phyloP scores from a whole-genome alignment of 306 rosid genomes.

The Cicer pinnatifidum region DNA sequence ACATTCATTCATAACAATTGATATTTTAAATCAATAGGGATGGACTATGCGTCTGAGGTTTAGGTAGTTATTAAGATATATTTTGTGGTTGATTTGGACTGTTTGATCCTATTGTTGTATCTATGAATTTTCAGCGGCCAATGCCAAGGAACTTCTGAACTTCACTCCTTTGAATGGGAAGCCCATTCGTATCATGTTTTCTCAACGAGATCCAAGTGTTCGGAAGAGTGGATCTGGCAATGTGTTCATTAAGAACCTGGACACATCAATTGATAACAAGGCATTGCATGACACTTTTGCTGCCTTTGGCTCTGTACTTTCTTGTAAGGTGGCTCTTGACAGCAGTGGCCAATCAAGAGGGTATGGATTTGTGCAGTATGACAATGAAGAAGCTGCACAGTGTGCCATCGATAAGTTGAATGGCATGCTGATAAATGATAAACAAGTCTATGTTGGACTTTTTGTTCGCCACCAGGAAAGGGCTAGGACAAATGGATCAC shows the following conservation, averaged over 20 bases:
- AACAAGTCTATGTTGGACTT: conserved; percentile 67
- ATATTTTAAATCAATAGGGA: background rate
- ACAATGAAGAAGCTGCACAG: conserved; percentile 66
- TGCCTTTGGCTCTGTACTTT: conserved; percentile 74
- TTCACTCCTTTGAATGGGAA: conserved; percentile 69
- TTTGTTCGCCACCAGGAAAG: conserved; percentile 72
- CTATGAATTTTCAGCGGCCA: conserved; percentile 57
- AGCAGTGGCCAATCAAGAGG: conserved; percentile 75
- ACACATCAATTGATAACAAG: conserved; percentile 76
- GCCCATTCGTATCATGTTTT: conserved; percentile 85
- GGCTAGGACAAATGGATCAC: conserved; percentile 53
- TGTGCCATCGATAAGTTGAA: conserved; percentile 64
- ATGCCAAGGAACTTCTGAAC: conserved; percentile 64
- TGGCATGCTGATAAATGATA: conserved; percentile 81
- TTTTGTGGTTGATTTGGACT: background rate
- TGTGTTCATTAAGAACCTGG: conserved; percentile 80
- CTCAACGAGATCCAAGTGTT: conserved; percentile 81
- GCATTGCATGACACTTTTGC: conserved; percentile 79
- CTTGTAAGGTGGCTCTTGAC: conserved; percentile 83
- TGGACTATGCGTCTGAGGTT: conserved; percentile 4
- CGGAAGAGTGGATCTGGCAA: conserved; percentile 82
- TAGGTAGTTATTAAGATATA: background rate
- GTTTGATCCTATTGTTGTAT: conserved; percentile 10
- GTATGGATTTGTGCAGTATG: conserved; percentile 84
- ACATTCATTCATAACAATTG: background rate